Conservation (phyloP, 352 stramenopile species). For the Phytophthora citrophthora region DNA sequence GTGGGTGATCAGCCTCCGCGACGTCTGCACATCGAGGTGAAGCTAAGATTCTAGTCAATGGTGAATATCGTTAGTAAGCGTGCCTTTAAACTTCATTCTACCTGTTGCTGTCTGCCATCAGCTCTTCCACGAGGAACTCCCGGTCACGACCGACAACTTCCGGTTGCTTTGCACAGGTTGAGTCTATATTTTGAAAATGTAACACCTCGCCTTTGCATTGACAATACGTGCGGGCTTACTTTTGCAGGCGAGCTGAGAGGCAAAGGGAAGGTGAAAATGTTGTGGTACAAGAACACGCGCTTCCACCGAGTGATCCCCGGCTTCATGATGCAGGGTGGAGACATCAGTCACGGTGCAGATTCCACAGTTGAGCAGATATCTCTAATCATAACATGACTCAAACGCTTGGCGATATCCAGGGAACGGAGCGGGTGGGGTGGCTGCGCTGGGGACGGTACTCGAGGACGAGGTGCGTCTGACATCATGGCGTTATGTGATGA, state of each 20-base stretch:
- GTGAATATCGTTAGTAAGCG: conserved; percentile 18
- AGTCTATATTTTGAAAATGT: not conserved
- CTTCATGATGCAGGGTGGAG: conserved; percentile 97
- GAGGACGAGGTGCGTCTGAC: conserved; percentile 90
- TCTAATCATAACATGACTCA: not conserved
- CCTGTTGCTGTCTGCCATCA: conserved; percentile 15
- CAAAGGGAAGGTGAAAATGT: conserved; percentile 55
- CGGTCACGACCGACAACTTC: conserved; percentile 71
- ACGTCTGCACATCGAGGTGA: conserved; percentile 72
- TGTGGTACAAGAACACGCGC: conserved; percentile 94
- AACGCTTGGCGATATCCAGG: conserved; percentile 31
- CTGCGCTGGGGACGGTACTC: conserved; percentile 95
- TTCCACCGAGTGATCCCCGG: conserved; percentile 98
- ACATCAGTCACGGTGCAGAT: conserved; percentile 86
- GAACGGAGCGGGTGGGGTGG: conserved; percentile 93
- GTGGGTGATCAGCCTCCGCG: conserved; percentile 57
- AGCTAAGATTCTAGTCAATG: not conserved
- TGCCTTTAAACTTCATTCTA: not conserved
- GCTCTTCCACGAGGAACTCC: conserved; percentile 81
- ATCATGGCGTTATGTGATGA: not conserved
- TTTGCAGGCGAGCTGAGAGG: conserved; percentile 53
- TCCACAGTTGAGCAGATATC: not conserved
- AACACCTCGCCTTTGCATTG: conserved; percentile 10
- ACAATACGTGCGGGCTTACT: not conserved
- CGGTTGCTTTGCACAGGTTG: conserved; percentile 72